Evolutionary conservation across 192 early-diverging fungal species (phyloP).

Genomic region (Entrophospora sp.): DNA sequence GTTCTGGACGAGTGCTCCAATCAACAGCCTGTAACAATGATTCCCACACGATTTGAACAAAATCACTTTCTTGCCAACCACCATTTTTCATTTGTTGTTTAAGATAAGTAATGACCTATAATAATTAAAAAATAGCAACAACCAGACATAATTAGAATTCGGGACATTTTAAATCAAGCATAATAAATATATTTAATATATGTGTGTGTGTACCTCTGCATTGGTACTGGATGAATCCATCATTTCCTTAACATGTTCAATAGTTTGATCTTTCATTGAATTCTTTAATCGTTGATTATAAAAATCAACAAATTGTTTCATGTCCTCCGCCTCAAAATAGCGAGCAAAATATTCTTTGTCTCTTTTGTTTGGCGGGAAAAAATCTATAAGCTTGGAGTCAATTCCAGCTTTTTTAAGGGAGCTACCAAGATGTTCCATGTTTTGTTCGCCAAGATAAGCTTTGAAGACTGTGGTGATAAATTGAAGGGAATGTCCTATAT

Average conservation of each 20-base stretch:
- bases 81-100: conserved; percentile 59
- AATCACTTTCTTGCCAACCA: conserved; percentile 69
- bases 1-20: conserved; percentile 71
- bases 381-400: conserved; percentile 68
- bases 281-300: conserved; percentile 64
- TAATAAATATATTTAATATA: too few species aligned
- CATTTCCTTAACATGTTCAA: conserved; percentile 49
- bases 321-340: conserved; percentile 88
- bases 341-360: conserved; percentile 79
- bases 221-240: conserved; percentile 44
- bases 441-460: conserved; percentile 67
- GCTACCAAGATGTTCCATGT: conserved; percentile 65
- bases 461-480: conserved; percentile 81
- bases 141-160: too few species aligned
- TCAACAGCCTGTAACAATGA: conserved; percentile 71
- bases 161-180: too few species aligned
- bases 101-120: conserved; percentile 51
- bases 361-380: conserved; percentile 89
- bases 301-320: conserved; percentile 81
- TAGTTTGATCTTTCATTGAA: conserved; percentile 55
- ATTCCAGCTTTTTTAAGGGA: conserved; percentile 62
- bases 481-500: conserved; percentile 61
- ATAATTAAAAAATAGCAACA: not conserved
- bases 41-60: conserved; percentile 74
- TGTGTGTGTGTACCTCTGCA: conserved; percentile 55